phyloP scores from a whole-genome alignment of 2,329 filamentous ascomycete genomes.

The Aspergillus caelatus region DNA sequence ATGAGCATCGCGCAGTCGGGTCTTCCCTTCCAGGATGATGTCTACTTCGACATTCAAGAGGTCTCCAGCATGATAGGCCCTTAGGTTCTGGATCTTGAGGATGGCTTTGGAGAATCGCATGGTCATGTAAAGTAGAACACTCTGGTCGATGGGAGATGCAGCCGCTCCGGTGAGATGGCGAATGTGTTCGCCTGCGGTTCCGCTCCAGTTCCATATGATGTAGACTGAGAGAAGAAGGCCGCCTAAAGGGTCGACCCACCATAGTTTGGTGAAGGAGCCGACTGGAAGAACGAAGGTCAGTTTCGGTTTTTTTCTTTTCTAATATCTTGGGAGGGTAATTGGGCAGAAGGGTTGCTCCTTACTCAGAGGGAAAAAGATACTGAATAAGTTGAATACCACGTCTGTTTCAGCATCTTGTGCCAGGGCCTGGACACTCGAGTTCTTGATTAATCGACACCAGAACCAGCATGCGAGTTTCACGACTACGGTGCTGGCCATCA shows the following conservation, averaged over 20 bases:
- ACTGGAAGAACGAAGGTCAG: slow-evolving; percentile 21
- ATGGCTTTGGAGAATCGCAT: slow-evolving; percentile 93
- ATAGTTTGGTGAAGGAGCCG: slow-evolving; percentile 44
- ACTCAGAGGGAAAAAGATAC: slow-evolving; percentile 79
- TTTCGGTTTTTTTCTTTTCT: too few species aligned
- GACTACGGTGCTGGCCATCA: slow-evolving; percentile 80
- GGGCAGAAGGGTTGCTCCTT: slow-evolving; percentile 6
- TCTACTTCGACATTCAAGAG: slow-evolving; percentile 66
- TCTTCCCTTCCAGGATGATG: slow-evolving; percentile 60
- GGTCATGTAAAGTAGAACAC: slow-evolving; percentile 83
- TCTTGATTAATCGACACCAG: slow-evolving; percentile 84
- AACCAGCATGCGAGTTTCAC: slow-evolving; percentile 84
- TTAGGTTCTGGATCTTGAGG: slow-evolving; percentile 63
- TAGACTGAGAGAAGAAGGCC: slow-evolving; percentile 63
- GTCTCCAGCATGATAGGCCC: slow-evolving; percentile 65
- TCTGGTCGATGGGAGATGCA: slow-evolving; percentile 65
- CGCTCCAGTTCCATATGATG: slow-evolving; percentile 64
- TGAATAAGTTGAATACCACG: slow-evolving; percentile 88
- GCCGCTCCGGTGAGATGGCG: slow-evolving; percentile 64
- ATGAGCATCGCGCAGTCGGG: slow-evolving; percentile 60
- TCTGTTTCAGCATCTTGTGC: slow-evolving; percentile 72
- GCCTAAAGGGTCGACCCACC: slow-evolving; percentile 65
- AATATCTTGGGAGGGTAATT: neutral
- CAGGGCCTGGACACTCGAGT: slow-evolving; percentile 82
- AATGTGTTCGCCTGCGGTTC: slow-evolving; percentile 64